Evolutionary conservation across 345 rosid species (phyloP).

Genomic region (Raphanus raphanistrum): DNA sequence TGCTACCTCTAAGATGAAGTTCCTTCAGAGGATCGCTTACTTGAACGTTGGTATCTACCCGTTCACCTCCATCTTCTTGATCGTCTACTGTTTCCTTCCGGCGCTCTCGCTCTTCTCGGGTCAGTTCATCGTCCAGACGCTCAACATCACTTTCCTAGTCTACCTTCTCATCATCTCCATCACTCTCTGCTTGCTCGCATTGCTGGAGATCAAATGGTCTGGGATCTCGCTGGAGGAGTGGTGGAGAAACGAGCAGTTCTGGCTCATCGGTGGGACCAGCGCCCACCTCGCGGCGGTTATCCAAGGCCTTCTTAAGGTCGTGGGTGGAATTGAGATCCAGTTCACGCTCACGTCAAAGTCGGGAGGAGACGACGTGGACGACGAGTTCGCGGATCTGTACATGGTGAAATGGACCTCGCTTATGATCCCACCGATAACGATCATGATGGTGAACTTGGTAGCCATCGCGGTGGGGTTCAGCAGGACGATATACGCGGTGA

Average conservation of each 20-base stretch:
- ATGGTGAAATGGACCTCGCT: slow-evolving; percentile 78
- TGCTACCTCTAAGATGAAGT: slow-evolving; percentile 81
- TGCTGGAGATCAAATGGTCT: slow-evolving; percentile 98
- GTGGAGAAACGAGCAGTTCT: slow-evolving; percentile 99
- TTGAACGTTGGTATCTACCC: slow-evolving; percentile 97
- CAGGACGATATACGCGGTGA: slow-evolving; percentile 78
- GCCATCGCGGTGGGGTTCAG: slow-evolving; percentile 93
- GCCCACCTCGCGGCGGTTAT: slow-evolving; percentile 97
- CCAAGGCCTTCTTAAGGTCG: slow-evolving; percentile 82
- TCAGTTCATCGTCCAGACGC: slow-evolving; percentile 84
- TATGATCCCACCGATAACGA: slow-evolving; percentile 89
- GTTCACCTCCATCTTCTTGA: slow-evolving; percentile 88
- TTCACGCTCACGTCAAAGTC: slow-evolving; percentile 90
- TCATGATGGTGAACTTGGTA: slow-evolving; percentile 87
- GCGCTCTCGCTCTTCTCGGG: slow-evolving; percentile 96
- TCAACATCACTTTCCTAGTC: slow-evolving; percentile 76
- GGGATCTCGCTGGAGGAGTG: slow-evolving; percentile 91
- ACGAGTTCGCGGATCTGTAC: slow-evolving; percentile 91
- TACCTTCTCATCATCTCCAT: slow-evolving; percentile 78
- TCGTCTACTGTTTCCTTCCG: slow-evolving; percentile 98
- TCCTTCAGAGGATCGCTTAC: slow-evolving; percentile 90
- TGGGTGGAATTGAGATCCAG: slow-evolving; percentile 86
- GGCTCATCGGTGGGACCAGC: slow-evolving; percentile 97
- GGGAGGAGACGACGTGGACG: slow-evolving; percentile 83
- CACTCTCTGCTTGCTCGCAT: slow-evolving; percentile 72